Base-by-base conservation (phyloP, 1,284 basidiomycete species). In the Moesziomyces antarcticus region DNA sequence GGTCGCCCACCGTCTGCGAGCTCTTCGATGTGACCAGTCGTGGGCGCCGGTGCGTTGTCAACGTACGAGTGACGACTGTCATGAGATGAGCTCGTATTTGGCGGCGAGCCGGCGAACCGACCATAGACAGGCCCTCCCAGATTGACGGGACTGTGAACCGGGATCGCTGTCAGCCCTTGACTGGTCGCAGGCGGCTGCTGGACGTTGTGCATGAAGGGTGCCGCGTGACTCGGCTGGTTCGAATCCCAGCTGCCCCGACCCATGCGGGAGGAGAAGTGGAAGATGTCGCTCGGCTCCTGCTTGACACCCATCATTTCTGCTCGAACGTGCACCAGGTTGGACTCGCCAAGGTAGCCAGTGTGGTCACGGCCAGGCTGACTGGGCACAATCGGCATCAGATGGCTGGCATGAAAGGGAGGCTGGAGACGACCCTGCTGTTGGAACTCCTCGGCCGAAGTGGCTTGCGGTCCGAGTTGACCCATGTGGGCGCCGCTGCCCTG, bases 241-340 rank as follows among this genome's bases (percentile, higher is more conserved):
- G 71, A 69, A 58, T 73, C 71, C 71, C 71, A 73, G 52, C 71
- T 73, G 24, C 61, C 65, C 11, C 71, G 57, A 10, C 61, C 18
- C 22, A 57, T 24, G 9, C 66, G 54, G 7, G 63, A 53, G 1
- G 69, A 72, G 43, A 73, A 73, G 50, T 73, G 70, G 35, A 73
- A 73, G 1, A 60, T 59, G 37, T 67, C 64, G 5, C 8, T 27
- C 10, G 43, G 50, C 41, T 73, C 70, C 41, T 63, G 64, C 59
- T 73, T 73, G n/a, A 59, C 16, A 5, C 33, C 40, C 0, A 27
- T 10, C 3, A 35, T 20, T 4, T 69, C 66, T n/a, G 48, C 50
- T 45, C 66, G 46, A 42, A 35, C 41, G 33, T 55, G 63, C 43
- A 54, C 45, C 37, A 51, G 43, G 49, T 51, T 52, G 3, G 48